Conservation (phyloP, 495 filamentous ascomycete genomes). For the Penicillium atrosanguineum region DNA sequence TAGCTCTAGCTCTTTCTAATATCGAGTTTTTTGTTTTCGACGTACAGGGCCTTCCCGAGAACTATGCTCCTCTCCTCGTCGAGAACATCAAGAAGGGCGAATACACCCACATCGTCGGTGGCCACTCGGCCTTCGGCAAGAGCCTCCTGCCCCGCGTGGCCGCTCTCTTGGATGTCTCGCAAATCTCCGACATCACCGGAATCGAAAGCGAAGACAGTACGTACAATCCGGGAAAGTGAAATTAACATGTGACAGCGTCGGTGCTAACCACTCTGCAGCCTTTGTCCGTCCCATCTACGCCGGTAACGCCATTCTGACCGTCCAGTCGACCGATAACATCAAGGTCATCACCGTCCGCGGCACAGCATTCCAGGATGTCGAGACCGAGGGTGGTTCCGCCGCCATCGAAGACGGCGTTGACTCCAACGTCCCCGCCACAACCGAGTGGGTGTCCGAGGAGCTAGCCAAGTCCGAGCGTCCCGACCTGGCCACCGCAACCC, state of each 20-base stretch:
- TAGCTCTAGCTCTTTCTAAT: not conserved
- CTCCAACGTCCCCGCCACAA: slow-evolving; percentile 62
- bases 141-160: slow-evolving; percentile 91
- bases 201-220: slow-evolving; percentile 85
- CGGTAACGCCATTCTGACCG: slow-evolving; percentile 95
- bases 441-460: slow-evolving; percentile 93
- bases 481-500: slow-evolving; percentile 84
- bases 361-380: slow-evolving; percentile 70
- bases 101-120: slow-evolving; percentile 86
- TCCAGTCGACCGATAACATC: slow-evolving; percentile 80
- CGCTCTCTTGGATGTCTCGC: slow-evolving; percentile 88
- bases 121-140: slow-evolving; percentile 96
- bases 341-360: slow-evolving; percentile 92
- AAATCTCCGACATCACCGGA: slow-evolving; percentile 84
- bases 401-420: slow-evolving; percentile 46
- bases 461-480: slow-evolving; percentile 90
- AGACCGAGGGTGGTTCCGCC: slow-evolving; percentile 50
- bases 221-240: slow-evolving; percentile 18
- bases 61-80: slow-evolving; percentile 86
- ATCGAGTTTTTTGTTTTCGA: slow-evolving; percentile 4
- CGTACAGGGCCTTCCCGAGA: slow-evolving; percentile 82
- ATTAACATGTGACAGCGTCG: slow-evolving; percentile 21
- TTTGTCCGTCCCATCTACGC: slow-evolving; percentile 98
- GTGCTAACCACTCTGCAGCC: slow-evolving; percentile 40
- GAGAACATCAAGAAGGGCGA: slow-evolving; percentile 94